Base-by-base conservation (phyloP, 2,329 filamentous ascomycete species). In the Aureobasidium sp. region DNA sequence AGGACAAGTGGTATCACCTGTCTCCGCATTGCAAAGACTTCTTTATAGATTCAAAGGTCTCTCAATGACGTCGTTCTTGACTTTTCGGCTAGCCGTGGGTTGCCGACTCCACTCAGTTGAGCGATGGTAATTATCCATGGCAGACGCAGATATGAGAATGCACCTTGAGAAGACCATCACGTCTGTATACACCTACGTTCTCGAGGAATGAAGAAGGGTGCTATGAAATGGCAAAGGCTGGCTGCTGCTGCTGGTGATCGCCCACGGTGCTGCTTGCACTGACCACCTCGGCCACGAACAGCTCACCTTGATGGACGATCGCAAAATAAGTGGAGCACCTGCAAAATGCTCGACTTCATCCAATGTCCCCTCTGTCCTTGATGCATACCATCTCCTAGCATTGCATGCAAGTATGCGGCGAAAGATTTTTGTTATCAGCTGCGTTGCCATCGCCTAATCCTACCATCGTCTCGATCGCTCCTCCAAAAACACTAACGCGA, bases 281-380 rank as follows among this genome's bases (percentile, higher is more conserved):
- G 54, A 27, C 38, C 54, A 46, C 54, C 21, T 23, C 9, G 31
- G 54, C 21, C 31, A n/a, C 29, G 38, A 19, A 27, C 40, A 46
- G 19, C 42, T 57, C 42, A 57, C 54, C 54, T 57, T 57, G 54
- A 57, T 57, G 54, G 54, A 31, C 42, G 38, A 45, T 57, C 53
- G 15, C 11, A 4, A 19, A 19, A 33, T 31, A 47, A 57, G 54
- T 46, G 40, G 42, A 57, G 54, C 31, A 27, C 27, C 33, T 45
- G 35, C 53, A 35, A 47, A 21, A 38, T 45, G 13, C 25, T 42
- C 29, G 37, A 57, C 53, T 35, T 35, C 53, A 57, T 25, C 6
- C 53, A 25, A 8, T 25, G 11, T 13, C 17, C 15, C 33, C 19
- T 11, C 27, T 21, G 19, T 13, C 40, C 23, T 54, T 54, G 50